phyloP scores from a whole-genome alignment of 768 basidiomycete species.

The Terana coerulea region DNA sequence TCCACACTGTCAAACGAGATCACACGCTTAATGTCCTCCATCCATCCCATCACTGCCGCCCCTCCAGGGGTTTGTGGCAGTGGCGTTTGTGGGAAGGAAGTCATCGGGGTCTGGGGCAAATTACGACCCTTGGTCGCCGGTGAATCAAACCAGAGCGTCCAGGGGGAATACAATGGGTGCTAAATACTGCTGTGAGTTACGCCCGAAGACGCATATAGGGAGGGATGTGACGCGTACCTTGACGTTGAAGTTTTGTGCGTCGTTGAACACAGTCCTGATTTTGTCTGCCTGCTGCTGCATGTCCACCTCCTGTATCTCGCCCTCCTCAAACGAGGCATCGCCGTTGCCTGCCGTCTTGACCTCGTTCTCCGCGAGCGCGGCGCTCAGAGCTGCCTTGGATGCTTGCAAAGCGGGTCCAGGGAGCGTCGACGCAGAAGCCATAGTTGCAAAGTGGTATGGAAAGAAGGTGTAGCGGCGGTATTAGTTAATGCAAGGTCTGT shows the following conservation, averaged over 20 bases:
- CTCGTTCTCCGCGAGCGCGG: constrained; percentile 61
- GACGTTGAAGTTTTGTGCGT: constrained; percentile 92
- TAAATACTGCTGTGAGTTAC: constrained; percentile 26
- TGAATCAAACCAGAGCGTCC: constrained; percentile 99
- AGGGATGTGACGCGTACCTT: constrained; percentile 53
- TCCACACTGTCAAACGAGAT: constrained; percentile 96
- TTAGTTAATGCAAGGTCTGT: constrained; percentile 1
- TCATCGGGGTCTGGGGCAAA: constrained; percentile 77
- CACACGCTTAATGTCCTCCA: constrained; percentile 98
- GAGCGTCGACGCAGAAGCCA: constrained; percentile 41
- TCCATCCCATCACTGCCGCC: constrained; percentile 86
- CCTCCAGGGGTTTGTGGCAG: constrained; percentile 68
- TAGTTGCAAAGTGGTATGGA: not conserved
- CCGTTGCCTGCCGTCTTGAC: constrained; percentile 27
- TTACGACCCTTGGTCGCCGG: constrained; percentile 88
- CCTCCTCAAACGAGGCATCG: constrained; percentile 51
- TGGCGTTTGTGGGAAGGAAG: constrained; percentile 75
- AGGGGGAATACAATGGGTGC: constrained; percentile 92
- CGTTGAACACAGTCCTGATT: constrained; percentile 91
- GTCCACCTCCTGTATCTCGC: constrained; percentile 84
- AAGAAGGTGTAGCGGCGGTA: not conserved
- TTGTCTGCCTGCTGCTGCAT: constrained; percentile 80
- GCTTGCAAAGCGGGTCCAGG: constrained; percentile 69
- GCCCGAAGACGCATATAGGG: not conserved
- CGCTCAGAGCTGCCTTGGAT: constrained; percentile 71